These are phyloP conservation scores for Tanacetum coccineum DNA, from an alignment of 129 eudicot genomes.

Conservation along the genomic window DNA sequence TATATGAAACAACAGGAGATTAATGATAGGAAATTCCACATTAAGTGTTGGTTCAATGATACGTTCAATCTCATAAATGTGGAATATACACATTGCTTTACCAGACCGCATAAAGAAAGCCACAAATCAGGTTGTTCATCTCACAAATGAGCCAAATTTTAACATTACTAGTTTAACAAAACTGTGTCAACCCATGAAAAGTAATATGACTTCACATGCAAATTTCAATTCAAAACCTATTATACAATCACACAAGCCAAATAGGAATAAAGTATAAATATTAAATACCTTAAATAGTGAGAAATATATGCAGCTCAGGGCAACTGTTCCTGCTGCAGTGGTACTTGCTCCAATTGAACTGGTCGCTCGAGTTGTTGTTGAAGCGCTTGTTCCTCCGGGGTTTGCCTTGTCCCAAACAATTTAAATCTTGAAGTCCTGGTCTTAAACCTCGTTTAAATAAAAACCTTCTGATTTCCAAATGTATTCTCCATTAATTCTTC, in stretches of 20 bases:
- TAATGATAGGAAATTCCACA: too few species aligned
- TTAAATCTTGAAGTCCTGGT: conserved; percentile 68
- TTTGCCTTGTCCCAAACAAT: conserved; percentile 87
- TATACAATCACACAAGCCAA: conserved; percentile 22
- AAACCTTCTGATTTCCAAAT: conserved; percentile 49
- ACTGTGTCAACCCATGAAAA: conserved; percentile 2
- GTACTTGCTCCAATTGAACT: conserved; percentile 12
- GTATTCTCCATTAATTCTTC: conserved; percentile 75
- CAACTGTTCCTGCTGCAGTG: conserved; percentile 34
- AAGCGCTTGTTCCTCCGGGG: conserved; percentile 28
- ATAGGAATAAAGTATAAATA: conserved; percentile 17
- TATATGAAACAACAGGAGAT: too few species aligned
- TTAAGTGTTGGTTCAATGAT: too few species aligned
- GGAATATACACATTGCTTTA: too few species aligned
- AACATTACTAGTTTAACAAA: conserved; percentile 1
- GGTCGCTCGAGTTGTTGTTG: conserved; percentile 20
- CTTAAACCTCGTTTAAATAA: conserved; percentile 51
- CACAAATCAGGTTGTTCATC: neutral
- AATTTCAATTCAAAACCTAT: neutral
- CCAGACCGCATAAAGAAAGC: too few species aligned
- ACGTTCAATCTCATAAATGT: too few species aligned
- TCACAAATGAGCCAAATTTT: neutral
- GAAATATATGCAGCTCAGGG: conserved; percentile 31
- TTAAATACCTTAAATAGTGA: conserved; percentile 17
- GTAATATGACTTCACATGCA: conserved; percentile 5